These are phyloP conservation scores for Torulaspora indica DNA, from an alignment of 805 yeast species.

Conservation along the genomic window DNA sequence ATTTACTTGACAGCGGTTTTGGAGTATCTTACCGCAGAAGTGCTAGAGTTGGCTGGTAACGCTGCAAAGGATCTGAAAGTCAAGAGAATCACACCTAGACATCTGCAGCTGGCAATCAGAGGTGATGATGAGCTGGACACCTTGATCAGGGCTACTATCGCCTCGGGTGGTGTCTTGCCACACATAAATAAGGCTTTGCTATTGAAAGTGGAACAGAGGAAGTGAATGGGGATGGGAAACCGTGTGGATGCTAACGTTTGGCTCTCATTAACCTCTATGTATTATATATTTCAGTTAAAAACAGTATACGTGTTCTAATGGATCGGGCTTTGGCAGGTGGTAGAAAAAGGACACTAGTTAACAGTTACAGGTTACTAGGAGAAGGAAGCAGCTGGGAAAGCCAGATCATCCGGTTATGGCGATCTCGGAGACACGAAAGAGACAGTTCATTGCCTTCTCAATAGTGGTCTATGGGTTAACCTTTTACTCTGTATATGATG, in stretches of 20 bases:
- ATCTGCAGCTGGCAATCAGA: slow-evolving; percentile 92
- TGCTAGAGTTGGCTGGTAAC: slow-evolving; percentile 94
- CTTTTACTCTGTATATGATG: slow-evolving; percentile 20
- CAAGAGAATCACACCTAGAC: slow-evolving; percentile 97
- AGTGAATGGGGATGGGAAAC: background rate
- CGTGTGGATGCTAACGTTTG: background rate
- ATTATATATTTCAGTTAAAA: slow-evolving; percentile 4
- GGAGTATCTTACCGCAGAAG: slow-evolving; percentile 95
- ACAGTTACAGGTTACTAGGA: background rate
- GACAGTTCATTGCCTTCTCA: slow-evolving; percentile 19
- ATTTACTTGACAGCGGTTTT: slow-evolving; percentile 92
- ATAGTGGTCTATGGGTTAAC: slow-evolving; percentile 20
- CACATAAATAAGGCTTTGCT: slow-evolving; percentile 80
- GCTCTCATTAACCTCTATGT: slow-evolving; percentile 3
- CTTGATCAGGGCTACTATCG: slow-evolving; percentile 90
- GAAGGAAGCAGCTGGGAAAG: background rate
- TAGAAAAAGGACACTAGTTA: background rate
- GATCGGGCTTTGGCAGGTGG: background rate
- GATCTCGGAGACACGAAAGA: slow-evolving; percentile 13
- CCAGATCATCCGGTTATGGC: slow-evolving; percentile 7
- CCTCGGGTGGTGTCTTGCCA: slow-evolving; percentile 97
- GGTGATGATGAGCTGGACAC: slow-evolving; percentile 97
- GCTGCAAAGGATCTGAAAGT: slow-evolving; percentile 95
- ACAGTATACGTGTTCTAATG: slow-evolving; percentile 5
- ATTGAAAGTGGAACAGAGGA: slow-evolving; percentile 56